Evolutionary conservation across 345 rosid genomes (phyloP).

Genomic region (Gossypium ekmanianum): DNA sequence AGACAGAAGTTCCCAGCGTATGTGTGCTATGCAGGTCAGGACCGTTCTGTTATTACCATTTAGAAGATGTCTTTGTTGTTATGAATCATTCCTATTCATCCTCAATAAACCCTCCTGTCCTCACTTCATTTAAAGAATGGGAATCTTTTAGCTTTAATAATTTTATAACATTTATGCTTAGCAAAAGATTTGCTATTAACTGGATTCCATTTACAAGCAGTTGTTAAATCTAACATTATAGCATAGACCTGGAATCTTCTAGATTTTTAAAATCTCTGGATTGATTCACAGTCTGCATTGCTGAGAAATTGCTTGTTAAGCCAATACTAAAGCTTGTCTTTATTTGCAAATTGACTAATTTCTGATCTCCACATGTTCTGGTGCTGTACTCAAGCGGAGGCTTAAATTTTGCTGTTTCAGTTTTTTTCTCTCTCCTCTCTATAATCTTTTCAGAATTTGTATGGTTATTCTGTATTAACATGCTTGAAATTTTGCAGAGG

Average conservation of each 20-base stretch:
- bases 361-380: not conserved
- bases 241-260: not conserved
- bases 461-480: constrained; percentile 6
- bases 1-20: constrained; percentile 59
- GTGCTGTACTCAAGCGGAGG: not conserved
- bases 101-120: not conserved
- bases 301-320: not conserved
- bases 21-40: constrained; percentile 91
- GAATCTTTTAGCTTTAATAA: not conserved
- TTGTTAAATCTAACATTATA: constrained; percentile 2
- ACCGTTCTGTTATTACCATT: not conserved
- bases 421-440: not conserved
- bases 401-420: not conserved
- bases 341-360: constrained; percentile 7
- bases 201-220: not conserved
- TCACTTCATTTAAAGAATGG: not conserved
- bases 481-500: constrained; percentile 46
- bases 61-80: not conserved
- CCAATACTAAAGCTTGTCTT: not conserved
- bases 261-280: not conserved
- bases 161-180: not conserved
- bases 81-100: not conserved
- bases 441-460: not conserved
- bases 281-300: not conserved
- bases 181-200: not conserved